Conservation (phyloP, 495 filamentous ascomycete genomes). For the Lasiosphaeris hirsuta region DNA sequence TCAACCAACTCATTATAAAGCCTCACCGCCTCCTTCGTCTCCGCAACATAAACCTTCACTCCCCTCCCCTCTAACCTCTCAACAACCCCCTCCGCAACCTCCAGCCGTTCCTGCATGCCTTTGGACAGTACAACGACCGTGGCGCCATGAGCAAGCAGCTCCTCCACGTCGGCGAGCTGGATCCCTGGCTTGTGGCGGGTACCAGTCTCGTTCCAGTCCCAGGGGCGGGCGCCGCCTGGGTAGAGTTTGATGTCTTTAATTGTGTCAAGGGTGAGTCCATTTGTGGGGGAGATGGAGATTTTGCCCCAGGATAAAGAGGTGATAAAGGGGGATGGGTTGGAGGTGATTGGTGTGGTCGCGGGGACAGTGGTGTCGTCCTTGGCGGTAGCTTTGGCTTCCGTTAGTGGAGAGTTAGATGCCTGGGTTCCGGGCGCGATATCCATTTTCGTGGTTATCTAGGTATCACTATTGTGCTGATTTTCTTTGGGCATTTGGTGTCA, state of each 20-base stretch:
- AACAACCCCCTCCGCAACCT: background rate
- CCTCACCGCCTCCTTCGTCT: background rate
- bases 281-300: background rate
- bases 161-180: slow-evolving; percentile 1
- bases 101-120: background rate
- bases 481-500: no score
- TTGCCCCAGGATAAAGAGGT: background rate
- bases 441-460: no score
- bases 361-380: no score
- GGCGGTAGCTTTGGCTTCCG: no score
- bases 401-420: no score
- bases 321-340: background rate
- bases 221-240: background rate
- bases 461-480: no score
- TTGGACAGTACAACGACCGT: background rate
- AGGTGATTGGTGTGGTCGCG: no score
- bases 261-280: background rate
- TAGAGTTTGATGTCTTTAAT: background rate
- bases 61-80: background rate
- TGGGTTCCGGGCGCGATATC: no score
- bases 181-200: background rate
- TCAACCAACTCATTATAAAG: background rate
- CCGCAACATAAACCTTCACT: background rate
- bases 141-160: background rate
- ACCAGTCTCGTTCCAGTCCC: slow-evolving; percentile 1